Evolutionary conservation across 805 yeast species (phyloP).

Genomic region (Metschnikowia similis): DNA sequence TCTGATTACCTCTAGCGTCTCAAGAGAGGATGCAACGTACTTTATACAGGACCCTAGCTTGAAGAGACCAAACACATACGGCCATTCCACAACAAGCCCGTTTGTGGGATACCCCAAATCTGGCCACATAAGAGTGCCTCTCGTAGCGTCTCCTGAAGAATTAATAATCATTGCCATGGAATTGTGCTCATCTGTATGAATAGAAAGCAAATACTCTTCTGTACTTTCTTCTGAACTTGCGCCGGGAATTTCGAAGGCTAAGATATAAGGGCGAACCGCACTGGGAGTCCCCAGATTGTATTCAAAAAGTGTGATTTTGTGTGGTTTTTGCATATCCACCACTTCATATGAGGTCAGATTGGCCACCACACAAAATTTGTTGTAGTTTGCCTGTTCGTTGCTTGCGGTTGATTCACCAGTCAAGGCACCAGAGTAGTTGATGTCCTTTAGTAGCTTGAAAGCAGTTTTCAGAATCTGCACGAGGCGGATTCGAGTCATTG

Average conservation of each 20-base stretch:
- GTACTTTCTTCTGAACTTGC: conserved; percentile 18
- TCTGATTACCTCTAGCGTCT: conserved; percentile 18
- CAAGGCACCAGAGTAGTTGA: conserved; percentile 26
- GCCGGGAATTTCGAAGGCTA: conserved; percentile 8
- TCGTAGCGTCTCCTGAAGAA: conserved; percentile 35
- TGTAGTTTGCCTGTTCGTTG: conserved; percentile 23
- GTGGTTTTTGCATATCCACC: conserved; percentile 30
- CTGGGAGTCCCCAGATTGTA: conserved; percentile 15
- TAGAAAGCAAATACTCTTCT: conserved; percentile 33
- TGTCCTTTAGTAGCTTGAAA: conserved; percentile 30
- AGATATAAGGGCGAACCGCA: conserved; percentile 8
- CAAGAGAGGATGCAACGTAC: conserved; percentile 24
- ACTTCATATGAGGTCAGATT: conserved; percentile 31
- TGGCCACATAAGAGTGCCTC: conserved; percentile 40
- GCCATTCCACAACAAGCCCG: conserved; percentile 34
- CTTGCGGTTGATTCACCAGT: conserved; percentile 27
- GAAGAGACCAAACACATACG: conserved; percentile 32
- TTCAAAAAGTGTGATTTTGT: conserved; percentile 34
- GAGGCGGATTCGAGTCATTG: conserved; percentile 28
- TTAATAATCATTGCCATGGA: conserved; percentile 41
- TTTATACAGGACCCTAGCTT: conserved; percentile 4
- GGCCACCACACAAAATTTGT: conserved; percentile 32
- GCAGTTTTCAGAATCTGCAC: conserved; percentile 25
- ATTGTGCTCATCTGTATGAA: conserved; percentile 28
- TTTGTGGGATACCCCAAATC: conserved; percentile 32